These are phyloP conservation scores for Glycine tomentella DNA, from an alignment of 306 rosid species.

Conservation along the genomic window DNA sequence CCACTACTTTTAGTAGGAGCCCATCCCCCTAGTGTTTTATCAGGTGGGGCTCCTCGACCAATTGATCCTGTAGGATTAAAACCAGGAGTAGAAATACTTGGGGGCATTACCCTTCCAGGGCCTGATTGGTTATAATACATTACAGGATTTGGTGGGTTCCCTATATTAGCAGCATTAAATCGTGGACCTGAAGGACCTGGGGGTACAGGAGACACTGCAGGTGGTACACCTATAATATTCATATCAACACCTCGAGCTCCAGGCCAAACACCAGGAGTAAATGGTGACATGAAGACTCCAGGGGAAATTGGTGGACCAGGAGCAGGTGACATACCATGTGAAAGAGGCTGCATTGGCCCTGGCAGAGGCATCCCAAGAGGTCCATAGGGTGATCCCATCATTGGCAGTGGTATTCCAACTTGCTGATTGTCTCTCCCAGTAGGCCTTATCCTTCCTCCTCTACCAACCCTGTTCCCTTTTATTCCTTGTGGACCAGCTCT, in stretches of 20 bases:
- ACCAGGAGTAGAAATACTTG: conserved; percentile 73
- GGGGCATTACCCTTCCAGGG: conserved; percentile 77
- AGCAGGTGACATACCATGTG: conserved; percentile 89
- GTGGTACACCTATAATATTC: conserved; percentile 82
- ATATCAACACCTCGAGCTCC: conserved; percentile 91
- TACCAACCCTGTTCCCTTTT: conserved; percentile 83
- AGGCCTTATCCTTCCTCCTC: conserved; percentile 95
- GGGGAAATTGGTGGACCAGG: conserved; percentile 96
- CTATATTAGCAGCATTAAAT: conserved; percentile 69
- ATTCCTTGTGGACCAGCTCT: conserved; percentile 86
- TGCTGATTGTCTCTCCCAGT: conserved; percentile 87
- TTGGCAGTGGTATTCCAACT: conserved; percentile 72
- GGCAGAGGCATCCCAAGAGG: conserved; percentile 95
- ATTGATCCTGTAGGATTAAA: conserved; percentile 75
- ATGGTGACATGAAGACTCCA: conserved; percentile 87
- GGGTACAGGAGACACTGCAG: conserved; percentile 69
- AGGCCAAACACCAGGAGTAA: conserved; percentile 87
- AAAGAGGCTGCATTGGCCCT: conserved; percentile 91
- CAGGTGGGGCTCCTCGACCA: conserved; percentile 74
- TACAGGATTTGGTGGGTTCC: conserved; percentile 70
- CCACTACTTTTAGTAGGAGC: conserved; percentile 82
- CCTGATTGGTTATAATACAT: conserved; percentile 88
- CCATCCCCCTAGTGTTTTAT: conserved; percentile 90
- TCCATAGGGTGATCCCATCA: conserved; percentile 90
- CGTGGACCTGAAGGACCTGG: conserved; percentile 83